A percentile compares a stretch with the other conserved stretches of the same genome.
These are phyloP conservation scores for Sarcodon aspratus DNA, from an alignment of 768 basidiomycete species.

Conservation along the genomic window DNA sequence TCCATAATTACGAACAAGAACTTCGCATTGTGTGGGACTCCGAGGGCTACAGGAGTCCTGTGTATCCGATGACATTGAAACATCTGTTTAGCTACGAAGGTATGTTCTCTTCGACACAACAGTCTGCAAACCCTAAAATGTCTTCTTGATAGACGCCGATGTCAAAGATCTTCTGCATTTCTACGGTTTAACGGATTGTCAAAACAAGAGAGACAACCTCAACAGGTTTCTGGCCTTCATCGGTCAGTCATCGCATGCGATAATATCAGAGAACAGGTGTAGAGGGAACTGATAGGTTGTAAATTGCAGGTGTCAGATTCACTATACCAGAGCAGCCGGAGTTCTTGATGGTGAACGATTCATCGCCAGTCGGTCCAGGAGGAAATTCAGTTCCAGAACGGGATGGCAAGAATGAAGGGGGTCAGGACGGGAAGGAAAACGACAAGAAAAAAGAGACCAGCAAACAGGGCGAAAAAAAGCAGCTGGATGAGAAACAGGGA, in stretches of 20 bases:
- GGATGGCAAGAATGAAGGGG: too few relatives aligned
- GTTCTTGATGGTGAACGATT: not conserved
- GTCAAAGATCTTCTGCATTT: not conserved
- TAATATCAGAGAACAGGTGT: too few relatives aligned
- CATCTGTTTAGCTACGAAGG: not conserved
- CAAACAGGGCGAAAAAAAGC: not conserved
- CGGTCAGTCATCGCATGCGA: not conserved
- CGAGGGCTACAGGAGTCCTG: too few relatives aligned
- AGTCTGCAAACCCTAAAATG: too few relatives aligned
- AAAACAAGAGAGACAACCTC: not conserved
- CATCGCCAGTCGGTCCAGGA: not conserved
- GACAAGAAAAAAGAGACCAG: not conserved
- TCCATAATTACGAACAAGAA: not conserved
- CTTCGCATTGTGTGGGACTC: not conserved
- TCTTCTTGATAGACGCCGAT: not conserved
- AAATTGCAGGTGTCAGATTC: not conserved
- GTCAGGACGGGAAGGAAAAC: not conserved
- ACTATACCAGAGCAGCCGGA: not conserved
- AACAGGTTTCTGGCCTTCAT: not conserved
- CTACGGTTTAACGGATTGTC: not conserved
- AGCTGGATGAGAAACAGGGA: not conserved
- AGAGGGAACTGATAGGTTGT: not conserved
- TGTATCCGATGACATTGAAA: not conserved
- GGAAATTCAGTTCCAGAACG: too few relatives aligned
- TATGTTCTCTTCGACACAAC: not conserved